Percentiles rank a stretch among this genome's conserved stretches.
Conservation (phyloP, 805 yeast species). For the Metschnikowia cubensis region DNA sequence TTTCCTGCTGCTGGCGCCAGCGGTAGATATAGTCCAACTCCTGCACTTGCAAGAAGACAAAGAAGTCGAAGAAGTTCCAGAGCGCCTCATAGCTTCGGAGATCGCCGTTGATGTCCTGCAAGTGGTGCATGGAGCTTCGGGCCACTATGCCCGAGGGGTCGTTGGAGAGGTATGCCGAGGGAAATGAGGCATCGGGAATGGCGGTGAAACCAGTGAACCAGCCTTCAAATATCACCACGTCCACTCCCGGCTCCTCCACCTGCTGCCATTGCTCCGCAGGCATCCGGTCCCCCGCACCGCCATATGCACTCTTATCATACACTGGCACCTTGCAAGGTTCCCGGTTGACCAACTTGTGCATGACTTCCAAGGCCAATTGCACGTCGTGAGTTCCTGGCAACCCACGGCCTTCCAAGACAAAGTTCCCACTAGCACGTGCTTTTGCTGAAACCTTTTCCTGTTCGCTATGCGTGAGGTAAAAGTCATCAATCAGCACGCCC, state of each 20-base stretch:
- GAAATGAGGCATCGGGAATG: conserved; percentile 21
- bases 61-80: conserved; percentile 58
- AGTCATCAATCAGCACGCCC: conserved; percentile 78
- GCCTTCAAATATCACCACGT: conserved; percentile 80
- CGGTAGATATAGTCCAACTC: conserved; percentile 58
- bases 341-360: conserved; percentile 29
- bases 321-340: conserved; percentile 43
- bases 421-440: conserved; percentile 34
- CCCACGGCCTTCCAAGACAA: conserved; percentile 73
- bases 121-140: conserved; percentile 23
- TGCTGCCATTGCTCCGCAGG: conserved; percentile 36
- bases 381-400: conserved; percentile 93
- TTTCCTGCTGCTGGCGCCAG: conserved; percentile 83
- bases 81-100: conserved; percentile 47
- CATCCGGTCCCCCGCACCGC: conserved; percentile 78
- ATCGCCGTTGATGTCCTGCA: conserved; percentile 46
- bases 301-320: conserved; percentile 71
- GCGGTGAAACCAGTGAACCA: conserved; percentile 82
- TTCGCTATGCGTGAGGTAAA: conserved; percentile 64
- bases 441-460: conserved; percentile 45
- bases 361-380: conserved; percentile 32
- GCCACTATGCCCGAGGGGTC: conserved; percentile 19
- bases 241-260: conserved; percentile 36
- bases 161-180: conserved; percentile 18
- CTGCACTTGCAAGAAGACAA: conserved; percentile 60